Evolutionary conservation across 2,329 filamentous ascomycete genomes (phyloP).

Genomic region (Xylariaceae sp.): DNA sequence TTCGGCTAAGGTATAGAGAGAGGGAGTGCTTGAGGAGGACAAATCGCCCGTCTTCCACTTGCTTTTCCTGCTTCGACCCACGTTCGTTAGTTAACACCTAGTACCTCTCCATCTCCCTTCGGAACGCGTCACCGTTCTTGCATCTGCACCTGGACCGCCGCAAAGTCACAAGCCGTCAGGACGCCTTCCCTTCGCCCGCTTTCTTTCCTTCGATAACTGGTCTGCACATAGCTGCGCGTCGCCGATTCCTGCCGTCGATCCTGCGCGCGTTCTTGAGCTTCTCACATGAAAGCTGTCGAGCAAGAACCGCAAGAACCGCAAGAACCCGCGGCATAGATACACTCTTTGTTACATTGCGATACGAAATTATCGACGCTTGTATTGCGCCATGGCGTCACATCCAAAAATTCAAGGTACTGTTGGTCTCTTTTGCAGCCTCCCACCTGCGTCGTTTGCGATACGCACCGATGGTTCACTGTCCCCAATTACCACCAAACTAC

Average conservation of each 20-base stretch:
- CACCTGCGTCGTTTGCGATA: not conserved
- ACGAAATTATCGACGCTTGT: not conserved
- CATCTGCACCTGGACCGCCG: slow-evolving; percentile 4
- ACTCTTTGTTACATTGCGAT: slow-evolving; percentile 12
- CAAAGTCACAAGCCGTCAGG: slow-evolving; percentile 1
- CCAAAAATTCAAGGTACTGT: slow-evolving; percentile 14
- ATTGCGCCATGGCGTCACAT: slow-evolving; percentile 15
- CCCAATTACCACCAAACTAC: not conserved
- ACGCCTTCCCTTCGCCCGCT: not conserved
- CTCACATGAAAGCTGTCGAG: slow-evolving; percentile 12
- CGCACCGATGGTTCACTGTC: not conserved
- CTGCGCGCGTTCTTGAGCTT: slow-evolving; percentile 9
- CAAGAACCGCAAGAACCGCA: not conserved
- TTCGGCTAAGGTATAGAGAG: not conserved
- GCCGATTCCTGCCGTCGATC: slow-evolving; percentile 1
- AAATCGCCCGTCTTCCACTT: slow-evolving; percentile 7
- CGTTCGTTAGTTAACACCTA: not conserved
- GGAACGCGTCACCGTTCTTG: not conserved
- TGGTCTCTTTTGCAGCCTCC: not conserved
- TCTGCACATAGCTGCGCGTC: slow-evolving; percentile 15
- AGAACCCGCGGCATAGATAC: not conserved
- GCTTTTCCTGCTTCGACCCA: not conserved
- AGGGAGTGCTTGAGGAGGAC: not conserved
- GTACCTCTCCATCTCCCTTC: not conserved
- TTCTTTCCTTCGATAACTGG: not conserved